phyloP scores from a whole-genome alignment of 805 yeast genomes.

The Starmerella floricola region DNA sequence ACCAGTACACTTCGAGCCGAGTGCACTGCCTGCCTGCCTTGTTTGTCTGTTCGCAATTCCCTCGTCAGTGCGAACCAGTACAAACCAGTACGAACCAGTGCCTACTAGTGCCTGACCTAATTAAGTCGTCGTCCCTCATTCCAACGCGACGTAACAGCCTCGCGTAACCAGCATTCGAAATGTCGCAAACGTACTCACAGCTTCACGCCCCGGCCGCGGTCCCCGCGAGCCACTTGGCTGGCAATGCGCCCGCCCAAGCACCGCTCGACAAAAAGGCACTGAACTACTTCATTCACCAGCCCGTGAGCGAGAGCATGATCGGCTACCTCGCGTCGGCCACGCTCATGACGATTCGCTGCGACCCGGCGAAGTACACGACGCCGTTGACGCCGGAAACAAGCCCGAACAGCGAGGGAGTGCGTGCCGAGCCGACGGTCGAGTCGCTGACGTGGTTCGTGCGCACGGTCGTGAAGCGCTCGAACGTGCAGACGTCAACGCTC shows the following conservation, averaged over 20 bases:
- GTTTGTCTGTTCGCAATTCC: too few species aligned
- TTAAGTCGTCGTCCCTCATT: too few species aligned
- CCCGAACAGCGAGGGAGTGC: conserved; percentile 6
- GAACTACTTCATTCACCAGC: conserved; percentile 32
- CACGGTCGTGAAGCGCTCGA: conserved; percentile 61
- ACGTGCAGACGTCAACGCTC: conserved; percentile 87
- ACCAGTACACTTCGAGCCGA: too few species aligned
- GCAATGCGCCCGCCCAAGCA: too few species aligned
- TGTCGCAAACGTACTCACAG: too few species aligned
- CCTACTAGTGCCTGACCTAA: too few species aligned
- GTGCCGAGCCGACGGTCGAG: conserved; percentile 25
- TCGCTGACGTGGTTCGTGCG: conserved; percentile 46
- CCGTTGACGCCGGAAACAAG: conserved; percentile 21
- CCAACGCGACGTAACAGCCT: not conserved
- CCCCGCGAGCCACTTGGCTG: too few species aligned
- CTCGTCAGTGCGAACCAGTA: too few species aligned
- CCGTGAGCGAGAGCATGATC: conserved; percentile 33
- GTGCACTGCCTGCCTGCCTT: too few species aligned
- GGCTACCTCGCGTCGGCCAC: conserved; percentile 34
- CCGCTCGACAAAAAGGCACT: conserved; percentile 29
- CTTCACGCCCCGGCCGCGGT: too few species aligned
- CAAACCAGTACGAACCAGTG: too few species aligned
- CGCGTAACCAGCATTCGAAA: too few species aligned
- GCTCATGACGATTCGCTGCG: conserved; percentile 31
- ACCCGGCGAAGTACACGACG: conserved; percentile 23